Base-by-base conservation (phyloP, 2,329 filamentous ascomycete species). In the Cytospora piceicola region DNA sequence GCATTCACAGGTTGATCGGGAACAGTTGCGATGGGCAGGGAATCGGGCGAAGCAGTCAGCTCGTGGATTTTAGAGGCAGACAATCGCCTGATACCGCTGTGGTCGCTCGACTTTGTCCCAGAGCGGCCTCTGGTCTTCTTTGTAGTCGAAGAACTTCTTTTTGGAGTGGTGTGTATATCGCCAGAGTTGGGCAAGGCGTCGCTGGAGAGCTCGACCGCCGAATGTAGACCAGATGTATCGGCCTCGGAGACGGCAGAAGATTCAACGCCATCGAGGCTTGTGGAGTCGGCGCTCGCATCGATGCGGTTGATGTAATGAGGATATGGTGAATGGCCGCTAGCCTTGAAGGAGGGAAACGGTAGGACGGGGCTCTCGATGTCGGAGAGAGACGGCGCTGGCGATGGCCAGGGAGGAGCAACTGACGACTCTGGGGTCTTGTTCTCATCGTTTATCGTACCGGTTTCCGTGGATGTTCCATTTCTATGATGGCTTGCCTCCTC, bases 11-110 rank as follows among this genome's bases (percentile, higher is more conserved):
- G 76, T 69, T 72, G 78, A 68, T 74, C 76, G 68, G 75, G 73
- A 3, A 82, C 75, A 17, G 81, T 74, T 1, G 83, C 82, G 0
- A 88, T 74, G 15, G 87, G 86, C 2, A 89, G 76, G 0, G 86
- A 88, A 32, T 86, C 84, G 7, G 85, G 85, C 1, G 83, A 80
- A 32, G 80, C 82, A 17, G 84, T 82, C 66, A 89, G 75, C 66
- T 85, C 82, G 61, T 86, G 82, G 72, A 89, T 87, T 71, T 87
- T 84, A 46, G 80, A 82, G 9, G 83, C 83, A 0, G 86, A 87
- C 30, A 89, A 77, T 46, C 84, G 82, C 63, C 83, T 80, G 56
- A 87, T 75, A 67, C 81, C 82, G 52, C 77, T 74, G 68, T 76
- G 79, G 36, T 61, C 65, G 39, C 71, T 73, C 7, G 72, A 72